Evolutionary conservation across 176 grass and related monocot species (phyloP).

Genomic region (Dendrocalamus sinicus): DNA sequence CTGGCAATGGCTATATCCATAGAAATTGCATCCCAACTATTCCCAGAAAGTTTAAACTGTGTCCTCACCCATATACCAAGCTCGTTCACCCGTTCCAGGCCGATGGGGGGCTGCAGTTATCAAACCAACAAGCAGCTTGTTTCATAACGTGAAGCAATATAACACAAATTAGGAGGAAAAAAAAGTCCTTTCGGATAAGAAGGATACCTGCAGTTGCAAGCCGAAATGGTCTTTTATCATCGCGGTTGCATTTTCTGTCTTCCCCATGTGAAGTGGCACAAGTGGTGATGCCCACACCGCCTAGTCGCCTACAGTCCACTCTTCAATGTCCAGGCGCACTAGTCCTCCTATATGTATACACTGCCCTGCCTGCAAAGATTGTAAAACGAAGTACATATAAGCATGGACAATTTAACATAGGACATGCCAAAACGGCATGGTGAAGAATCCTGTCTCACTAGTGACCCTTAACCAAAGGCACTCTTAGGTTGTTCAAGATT

Average conservation of each 20-base stretch:
- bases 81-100: slow-evolving; percentile 57
- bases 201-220: slow-evolving; percentile 66
- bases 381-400: slow-evolving; percentile 8
- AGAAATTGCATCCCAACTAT: slow-evolving; percentile 74
- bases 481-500: too few species aligned
- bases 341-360: slow-evolving; percentile 76
- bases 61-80: slow-evolving; percentile 85
- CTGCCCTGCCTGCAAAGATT: slow-evolving; percentile 56
- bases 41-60: slow-evolving; percentile 62
- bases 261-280: slow-evolving; percentile 92
- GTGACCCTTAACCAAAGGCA: too few species aligned
- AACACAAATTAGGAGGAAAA: too few species aligned
- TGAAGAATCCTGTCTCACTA: too few species aligned
- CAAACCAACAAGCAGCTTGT: background rate
- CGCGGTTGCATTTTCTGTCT: slow-evolving; percentile 61
- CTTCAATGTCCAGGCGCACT: slow-evolving; percentile 69
- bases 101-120: slow-evolving; percentile 78
- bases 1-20: slow-evolving; percentile 77
- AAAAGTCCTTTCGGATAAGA: background rate
- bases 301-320: slow-evolving; percentile 52
- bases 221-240: slow-evolving; percentile 78
- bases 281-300: slow-evolving; percentile 87
- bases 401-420: background rate
- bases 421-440: too few species aligned
- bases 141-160: too few species aligned